Percentiles rank a stretch among this genome's conserved stretches.
Evolutionary conservation across 1,284 basidiomycete species (phyloP).

Genomic region (Naganishia sp.): DNA sequence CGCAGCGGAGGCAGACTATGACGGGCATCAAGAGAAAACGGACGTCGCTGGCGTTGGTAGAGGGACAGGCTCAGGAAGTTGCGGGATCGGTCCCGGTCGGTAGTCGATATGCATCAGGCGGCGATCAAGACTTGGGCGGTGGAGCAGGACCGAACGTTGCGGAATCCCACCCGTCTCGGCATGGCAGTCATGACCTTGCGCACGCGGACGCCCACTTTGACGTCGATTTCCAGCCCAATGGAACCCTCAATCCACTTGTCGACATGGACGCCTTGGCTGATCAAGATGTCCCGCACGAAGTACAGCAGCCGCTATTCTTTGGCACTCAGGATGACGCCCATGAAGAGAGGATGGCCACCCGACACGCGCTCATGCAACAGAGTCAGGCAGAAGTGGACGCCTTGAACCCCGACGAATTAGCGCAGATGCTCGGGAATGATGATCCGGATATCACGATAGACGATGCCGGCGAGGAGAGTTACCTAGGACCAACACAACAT

Average conservation of each 20-base stretch:
- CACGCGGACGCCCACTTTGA: constrained; percentile 8
- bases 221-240: constrained; percentile 24
- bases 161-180: background rate
- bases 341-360: background rate
- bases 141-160: background rate
- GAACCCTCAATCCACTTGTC: constrained; percentile 5
- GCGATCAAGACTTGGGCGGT: background rate
- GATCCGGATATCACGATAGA: constrained; percentile 22
- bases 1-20: background rate
- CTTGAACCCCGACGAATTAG: constrained; percentile 24
- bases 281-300: background rate
- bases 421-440: constrained; percentile 27
- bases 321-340: constrained; percentile 24
- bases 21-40: constrained; percentile 23
- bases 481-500: constrained; percentile 11
- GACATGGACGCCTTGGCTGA: background rate
- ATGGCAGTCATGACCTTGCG: constrained; percentile 3
- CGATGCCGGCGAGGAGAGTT: constrained; percentile 22
- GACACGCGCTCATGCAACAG: constrained; percentile 24
- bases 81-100: background rate
- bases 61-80: constrained; percentile 9
- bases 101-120: background rate
- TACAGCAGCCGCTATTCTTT: constrained; percentile 29
- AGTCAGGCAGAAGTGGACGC: constrained; percentile 30
- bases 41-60: constrained; percentile 10